Conservation (phyloP, 2,329 filamentous ascomycete species). For the Talaromyces albobiverticillius region DNA sequence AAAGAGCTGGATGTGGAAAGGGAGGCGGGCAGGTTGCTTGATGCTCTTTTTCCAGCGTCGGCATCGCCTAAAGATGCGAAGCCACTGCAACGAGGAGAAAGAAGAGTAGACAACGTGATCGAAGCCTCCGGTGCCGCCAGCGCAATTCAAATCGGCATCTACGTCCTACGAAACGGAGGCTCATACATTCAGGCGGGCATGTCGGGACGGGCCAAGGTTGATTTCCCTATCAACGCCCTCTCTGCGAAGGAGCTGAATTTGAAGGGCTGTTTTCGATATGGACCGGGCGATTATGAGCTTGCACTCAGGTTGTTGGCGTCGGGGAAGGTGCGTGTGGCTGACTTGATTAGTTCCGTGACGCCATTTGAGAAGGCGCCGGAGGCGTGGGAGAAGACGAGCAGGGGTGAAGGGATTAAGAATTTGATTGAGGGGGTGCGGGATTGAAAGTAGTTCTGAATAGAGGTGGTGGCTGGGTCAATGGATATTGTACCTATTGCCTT, state of each 20-base stretch:
- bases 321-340: slow-evolving; percentile 26
- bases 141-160: slow-evolving; percentile 45
- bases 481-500: too few species aligned
- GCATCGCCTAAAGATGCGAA: too few species aligned
- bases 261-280: slow-evolving; percentile 33
- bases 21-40: slow-evolving; percentile 37
- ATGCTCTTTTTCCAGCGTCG: too few species aligned
- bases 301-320: slow-evolving; percentile 38
- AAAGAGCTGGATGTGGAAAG: neutral
- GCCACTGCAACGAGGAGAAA: too few species aligned
- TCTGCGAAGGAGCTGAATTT: slow-evolving; percentile 34
- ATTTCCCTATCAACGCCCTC: slow-evolving; percentile 34
- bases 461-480: too few species aligned
- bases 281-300: slow-evolving; percentile 31
- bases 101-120: too few species aligned
- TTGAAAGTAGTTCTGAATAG: too few species aligned
- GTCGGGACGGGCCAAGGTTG: slow-evolving; percentile 35
- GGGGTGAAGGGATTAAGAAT: neutral
- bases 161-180: slow-evolving; percentile 31
- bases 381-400: slow-evolving; percentile 24
- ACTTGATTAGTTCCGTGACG: slow-evolving; percentile 26
- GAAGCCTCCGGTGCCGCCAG: slow-evolving; percentile 43
- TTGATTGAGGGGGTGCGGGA: too few species aligned
- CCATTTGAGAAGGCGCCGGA: slow-evolving; percentile 26
- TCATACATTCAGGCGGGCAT: slow-evolving; percentile 36